Conservation (phyloP, 2,329 filamentous ascomycete genomes). For the Zalaria sp. region DNA sequence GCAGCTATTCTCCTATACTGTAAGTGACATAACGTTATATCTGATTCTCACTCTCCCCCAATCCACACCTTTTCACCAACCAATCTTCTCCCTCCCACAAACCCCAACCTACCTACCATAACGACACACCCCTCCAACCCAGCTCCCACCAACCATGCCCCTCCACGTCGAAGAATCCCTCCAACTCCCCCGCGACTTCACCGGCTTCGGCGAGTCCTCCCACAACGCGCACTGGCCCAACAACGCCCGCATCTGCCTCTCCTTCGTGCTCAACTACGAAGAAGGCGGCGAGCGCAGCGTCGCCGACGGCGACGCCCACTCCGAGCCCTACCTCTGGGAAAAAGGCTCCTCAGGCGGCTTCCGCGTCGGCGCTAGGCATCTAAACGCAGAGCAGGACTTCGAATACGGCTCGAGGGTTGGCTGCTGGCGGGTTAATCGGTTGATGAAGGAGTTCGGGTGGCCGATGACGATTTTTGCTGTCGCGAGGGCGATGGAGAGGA, state of each 20-base stretch:
- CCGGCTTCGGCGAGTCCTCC: slow-evolving; percentile 11
- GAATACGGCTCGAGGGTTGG: slow-evolving; percentile 30
- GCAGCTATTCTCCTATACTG: too few relatives aligned
- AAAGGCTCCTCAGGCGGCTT: slow-evolving; percentile 17
- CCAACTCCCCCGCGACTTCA: slow-evolving; percentile 13
- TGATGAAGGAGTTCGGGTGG: slow-evolving; percentile 29
- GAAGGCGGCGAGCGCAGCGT: slow-evolving; percentile 28
- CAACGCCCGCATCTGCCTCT: slow-evolving; percentile 28
- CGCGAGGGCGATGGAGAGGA: slow-evolving; percentile 25
- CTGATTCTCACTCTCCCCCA: too few relatives aligned
- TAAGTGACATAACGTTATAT: too few relatives aligned
- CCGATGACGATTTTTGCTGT: slow-evolving; percentile 29
- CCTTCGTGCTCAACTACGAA: slow-evolving; percentile 33
- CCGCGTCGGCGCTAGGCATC: slow-evolving; percentile 24
- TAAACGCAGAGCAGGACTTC: slow-evolving; percentile 35
- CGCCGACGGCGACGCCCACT: slow-evolving; percentile 23
- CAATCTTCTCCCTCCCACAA: too few relatives aligned
- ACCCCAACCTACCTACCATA: too few relatives aligned
- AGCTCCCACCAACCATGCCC: too few relatives aligned
- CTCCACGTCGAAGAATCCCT: slow-evolving; percentile 3
- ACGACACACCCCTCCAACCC: too few relatives aligned
- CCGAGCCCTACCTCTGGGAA: slow-evolving; percentile 26
- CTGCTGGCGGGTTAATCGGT: slow-evolving; percentile 25
- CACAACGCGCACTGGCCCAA: slow-evolving; percentile 25
- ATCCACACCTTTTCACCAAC: too few relatives aligned